These are phyloP conservation scores for Hygrophorus russula DNA, from an alignment of 768 basidiomycete genomes.

Conservation along the genomic window DNA sequence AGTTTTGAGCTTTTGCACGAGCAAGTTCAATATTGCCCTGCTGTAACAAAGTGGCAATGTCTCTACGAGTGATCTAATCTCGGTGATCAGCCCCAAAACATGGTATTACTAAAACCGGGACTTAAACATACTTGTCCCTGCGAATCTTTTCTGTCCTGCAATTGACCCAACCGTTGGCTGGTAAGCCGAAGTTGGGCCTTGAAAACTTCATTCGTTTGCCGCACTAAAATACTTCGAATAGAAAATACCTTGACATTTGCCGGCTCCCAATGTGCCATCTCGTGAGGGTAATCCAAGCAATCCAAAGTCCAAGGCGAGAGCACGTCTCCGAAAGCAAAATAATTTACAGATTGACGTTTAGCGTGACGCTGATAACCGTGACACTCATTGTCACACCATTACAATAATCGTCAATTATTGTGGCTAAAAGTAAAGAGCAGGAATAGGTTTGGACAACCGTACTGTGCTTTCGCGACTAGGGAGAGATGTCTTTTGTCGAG, in stretches of 20 bases:
- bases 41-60: constrained; percentile 56
- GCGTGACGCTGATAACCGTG: too few relatives aligned
- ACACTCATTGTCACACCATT: too few relatives aligned
- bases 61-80: constrained; percentile 39
- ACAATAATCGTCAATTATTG: not conserved
- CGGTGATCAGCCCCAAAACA: too few relatives aligned
- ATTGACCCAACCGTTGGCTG: constrained; percentile 53
- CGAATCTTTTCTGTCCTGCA: constrained; percentile 61
- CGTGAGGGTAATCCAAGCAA: not conserved
- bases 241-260: constrained; percentile 7
- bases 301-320: not conserved
- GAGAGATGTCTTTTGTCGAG: too few relatives aligned
- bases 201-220: constrained; percentile 10
- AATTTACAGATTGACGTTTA: not conserved
- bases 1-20: constrained; percentile 59
- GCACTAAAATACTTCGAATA: constrained; percentile 14
- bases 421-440: constrained; percentile 4
- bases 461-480: not conserved
- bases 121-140: constrained; percentile 24
- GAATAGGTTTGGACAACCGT: constrained; percentile 4
- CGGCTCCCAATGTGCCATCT: constrained; percentile 4
- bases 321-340: not conserved
- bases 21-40: constrained; percentile 53
- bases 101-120: too few relatives aligned
- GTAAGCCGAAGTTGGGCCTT: constrained; percentile 56